These are phyloP conservation scores for Starmera dryadoides DNA, from an alignment of 805 yeast genomes.

Conservation along the genomic window DNA sequence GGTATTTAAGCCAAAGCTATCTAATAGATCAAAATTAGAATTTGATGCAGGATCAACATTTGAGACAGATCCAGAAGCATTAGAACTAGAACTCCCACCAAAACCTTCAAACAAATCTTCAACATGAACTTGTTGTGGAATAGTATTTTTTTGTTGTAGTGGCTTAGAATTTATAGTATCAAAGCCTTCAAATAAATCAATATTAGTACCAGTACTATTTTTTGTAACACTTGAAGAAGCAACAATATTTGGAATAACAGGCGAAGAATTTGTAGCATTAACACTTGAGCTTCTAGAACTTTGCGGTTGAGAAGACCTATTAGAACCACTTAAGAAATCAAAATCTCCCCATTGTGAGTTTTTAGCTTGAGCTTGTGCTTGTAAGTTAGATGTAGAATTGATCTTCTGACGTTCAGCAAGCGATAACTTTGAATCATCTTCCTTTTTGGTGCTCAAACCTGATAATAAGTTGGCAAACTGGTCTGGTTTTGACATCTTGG, in stretches of 20 bases:
- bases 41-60: background rate
- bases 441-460: constrained; percentile 13
- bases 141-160: background rate
- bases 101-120: constrained; percentile 18
- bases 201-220: background rate
- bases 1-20: constrained; percentile 8
- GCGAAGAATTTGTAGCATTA: background rate
- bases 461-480: constrained; percentile 21
- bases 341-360: background rate
- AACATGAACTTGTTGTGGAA: background rate
- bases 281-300: background rate
- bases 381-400: constrained; percentile 1
- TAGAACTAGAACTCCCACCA: background rate
- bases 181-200: constrained; percentile 19
- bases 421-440: constrained; percentile 20
- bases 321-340: background rate
- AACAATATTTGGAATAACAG: too few relatives aligned
- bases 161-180: constrained; percentile 4
- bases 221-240: too few relatives aligned
- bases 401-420: constrained; percentile 27
- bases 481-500: constrained; percentile 11
- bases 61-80: background rate
- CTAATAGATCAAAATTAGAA: constrained; percentile 9
- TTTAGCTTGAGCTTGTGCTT: background rate
- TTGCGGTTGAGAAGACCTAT: constrained; percentile 1